These are phyloP conservation scores for Trichomonas gallinae DNA, from an alignment of 208 protist species.

Conservation along the genomic window DNA sequence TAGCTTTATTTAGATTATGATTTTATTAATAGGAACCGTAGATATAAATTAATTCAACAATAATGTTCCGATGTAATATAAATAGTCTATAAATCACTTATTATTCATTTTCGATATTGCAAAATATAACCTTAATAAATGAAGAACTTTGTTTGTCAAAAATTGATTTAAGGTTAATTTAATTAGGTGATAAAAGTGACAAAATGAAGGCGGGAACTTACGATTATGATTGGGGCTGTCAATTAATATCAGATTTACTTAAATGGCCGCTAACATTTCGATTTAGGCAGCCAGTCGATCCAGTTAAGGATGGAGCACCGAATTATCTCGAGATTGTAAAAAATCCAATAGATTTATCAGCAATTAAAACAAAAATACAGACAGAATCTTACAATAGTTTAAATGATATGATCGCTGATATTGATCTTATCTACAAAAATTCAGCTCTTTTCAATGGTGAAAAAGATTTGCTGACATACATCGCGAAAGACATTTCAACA, in stretches of 20 bases:
- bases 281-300: neutral
- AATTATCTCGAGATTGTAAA: slow-evolving; percentile 15
- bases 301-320: neutral
- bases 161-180: too few relatives aligned
- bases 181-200: neutral
- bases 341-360: neutral
- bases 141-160: too few relatives aligned
- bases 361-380: neutral
- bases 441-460: neutral
- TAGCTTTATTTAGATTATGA: too few relatives aligned
- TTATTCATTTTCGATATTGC: too few relatives aligned
- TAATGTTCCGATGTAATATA: too few relatives aligned
- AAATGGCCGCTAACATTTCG: neutral
- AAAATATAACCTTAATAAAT: too few relatives aligned
- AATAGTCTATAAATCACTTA: too few relatives aligned
- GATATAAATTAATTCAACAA: too few relatives aligned
- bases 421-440: neutral
- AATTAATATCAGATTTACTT: neutral
- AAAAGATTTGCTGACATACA: neutral
- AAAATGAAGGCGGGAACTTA: neutral
- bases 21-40: too few relatives aligned
- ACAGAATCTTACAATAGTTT: neutral
- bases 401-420: neutral
- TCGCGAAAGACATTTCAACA: neutral
- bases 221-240: neutral